These are phyloP conservation scores for Croton setiger DNA, from an alignment of 441 rosid species.

Conservation along the genomic window DNA sequence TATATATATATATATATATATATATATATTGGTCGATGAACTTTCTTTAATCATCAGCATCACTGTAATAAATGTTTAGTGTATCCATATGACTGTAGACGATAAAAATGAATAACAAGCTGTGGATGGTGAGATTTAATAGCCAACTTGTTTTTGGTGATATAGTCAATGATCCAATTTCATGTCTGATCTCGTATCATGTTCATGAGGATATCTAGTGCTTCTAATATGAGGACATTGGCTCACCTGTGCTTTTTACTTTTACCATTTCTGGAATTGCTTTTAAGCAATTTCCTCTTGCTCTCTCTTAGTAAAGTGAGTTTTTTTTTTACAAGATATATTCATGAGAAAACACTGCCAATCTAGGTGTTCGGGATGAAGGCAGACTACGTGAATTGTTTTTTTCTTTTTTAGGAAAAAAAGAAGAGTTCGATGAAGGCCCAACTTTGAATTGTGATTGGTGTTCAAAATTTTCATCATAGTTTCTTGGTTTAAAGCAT, in stretches of 20 bases:
- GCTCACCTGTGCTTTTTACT: background rate
- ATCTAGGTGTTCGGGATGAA: background rate
- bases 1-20: no score
- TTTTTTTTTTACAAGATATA: background rate
- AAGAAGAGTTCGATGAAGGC: background rate
- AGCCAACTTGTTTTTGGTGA: background rate
- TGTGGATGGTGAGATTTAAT: no score
- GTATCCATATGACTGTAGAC: no score
- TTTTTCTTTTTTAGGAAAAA: no score
- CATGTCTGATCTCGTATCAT: background rate
- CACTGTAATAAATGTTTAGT: no score
- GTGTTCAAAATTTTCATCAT: no score
- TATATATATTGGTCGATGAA: no score
- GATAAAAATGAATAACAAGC: no score
- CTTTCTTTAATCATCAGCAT: no score
- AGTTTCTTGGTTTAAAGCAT: background rate
- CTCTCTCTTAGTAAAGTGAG: background rate
- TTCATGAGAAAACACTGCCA: background rate
- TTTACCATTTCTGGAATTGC: background rate
- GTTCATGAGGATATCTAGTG: background rate
- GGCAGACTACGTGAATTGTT: no score
- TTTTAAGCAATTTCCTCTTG: background rate
- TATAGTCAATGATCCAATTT: background rate
- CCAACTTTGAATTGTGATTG: background rate
- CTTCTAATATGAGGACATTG: background rate